phyloP scores from a whole-genome alignment of 2,329 filamentous ascomycete genomes.

The Alternaria ventricosa region DNA sequence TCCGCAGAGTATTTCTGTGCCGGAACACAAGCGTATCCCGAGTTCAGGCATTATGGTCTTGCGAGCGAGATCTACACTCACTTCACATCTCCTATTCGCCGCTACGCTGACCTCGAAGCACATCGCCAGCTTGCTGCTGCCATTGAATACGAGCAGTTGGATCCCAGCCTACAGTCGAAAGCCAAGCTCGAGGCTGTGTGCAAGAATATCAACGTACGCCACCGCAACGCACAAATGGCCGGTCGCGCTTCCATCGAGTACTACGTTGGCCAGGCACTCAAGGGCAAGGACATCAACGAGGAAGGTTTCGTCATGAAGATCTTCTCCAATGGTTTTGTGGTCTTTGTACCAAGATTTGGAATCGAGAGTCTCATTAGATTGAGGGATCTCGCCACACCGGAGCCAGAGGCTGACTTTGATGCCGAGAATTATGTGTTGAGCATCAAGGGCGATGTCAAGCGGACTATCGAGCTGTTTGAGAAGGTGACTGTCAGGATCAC shows the following conservation, averaged over 20 bases:
- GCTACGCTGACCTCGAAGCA: conserved; percentile 94
- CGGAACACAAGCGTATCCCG: conserved; percentile 87
- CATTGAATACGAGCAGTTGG: conserved; percentile 89
- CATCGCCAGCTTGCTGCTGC: conserved; percentile 94
- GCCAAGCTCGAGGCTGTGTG: conserved; percentile 90
- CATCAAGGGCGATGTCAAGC: conserved; percentile 62
- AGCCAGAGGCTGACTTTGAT: conserved; percentile 82
- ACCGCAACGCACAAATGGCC: conserved; percentile 96
- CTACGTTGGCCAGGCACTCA: conserved; percentile 95
- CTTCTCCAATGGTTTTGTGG: conserved; percentile 96
- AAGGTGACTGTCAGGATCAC: conserved; percentile 88
- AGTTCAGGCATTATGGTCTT: conserved; percentile 96
- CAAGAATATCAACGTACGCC: conserved; percentile 97
- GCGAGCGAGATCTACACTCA: conserved; percentile 98
- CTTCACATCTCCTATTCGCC: conserved; percentile 95
- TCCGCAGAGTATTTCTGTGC: conserved; percentile 98
- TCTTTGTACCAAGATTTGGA: conserved; percentile 93
- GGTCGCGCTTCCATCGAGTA: conserved; percentile 95
- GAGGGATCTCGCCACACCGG: conserved; percentile 78
- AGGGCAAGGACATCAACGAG: conserved; percentile 76
- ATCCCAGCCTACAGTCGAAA: conserved; percentile 79
- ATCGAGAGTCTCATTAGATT: conserved; percentile 91
- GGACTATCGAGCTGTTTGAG: conserved; percentile 82
- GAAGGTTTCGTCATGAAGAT: conserved; percentile 97
- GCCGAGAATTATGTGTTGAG: conserved; percentile 81